phyloP scores from a whole-genome alignment of 2,329 filamentous ascomycete genomes.

The Coniella lustricola region DNA sequence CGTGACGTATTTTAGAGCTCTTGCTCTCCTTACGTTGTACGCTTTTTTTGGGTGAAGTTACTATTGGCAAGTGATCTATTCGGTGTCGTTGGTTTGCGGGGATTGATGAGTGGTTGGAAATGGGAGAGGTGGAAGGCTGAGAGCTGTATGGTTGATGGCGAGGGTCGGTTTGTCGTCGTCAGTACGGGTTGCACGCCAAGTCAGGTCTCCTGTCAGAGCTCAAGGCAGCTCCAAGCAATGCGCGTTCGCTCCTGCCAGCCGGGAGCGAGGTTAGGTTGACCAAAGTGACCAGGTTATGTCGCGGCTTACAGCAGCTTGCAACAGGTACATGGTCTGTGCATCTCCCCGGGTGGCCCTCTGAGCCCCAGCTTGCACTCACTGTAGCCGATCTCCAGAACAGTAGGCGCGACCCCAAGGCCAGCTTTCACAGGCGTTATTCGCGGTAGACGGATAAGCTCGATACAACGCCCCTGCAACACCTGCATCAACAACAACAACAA shows the following conservation, averaged over 20 bases:
- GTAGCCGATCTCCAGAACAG: no score
- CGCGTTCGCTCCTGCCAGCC: conserved; percentile 15
- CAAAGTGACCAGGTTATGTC: no score
- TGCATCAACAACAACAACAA: not conserved
- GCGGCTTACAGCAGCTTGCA: no score
- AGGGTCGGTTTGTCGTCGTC: conserved; percentile 2
- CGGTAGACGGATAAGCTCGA: not conserved
- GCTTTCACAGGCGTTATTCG: not conserved
- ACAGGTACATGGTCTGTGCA: conserved; percentile 2
- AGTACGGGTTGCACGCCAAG: not conserved
- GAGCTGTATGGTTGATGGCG: not conserved
- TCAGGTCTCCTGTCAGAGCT: conserved; percentile 13
- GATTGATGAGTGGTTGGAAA: no score
- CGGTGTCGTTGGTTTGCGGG: no score
- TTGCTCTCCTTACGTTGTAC: no score
- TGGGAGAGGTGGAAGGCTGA: not conserved
- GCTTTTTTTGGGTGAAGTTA: no score
- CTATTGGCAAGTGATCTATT: no score
- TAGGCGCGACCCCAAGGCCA: not conserved
- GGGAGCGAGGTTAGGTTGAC: conserved; percentile 3
- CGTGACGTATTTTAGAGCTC: conserved; percentile 37
- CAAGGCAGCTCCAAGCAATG: conserved; percentile 17
- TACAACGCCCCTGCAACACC: not conserved
- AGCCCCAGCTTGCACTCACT: no score
- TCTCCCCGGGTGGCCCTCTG: not conserved